Evolutionary conservation across 192 early-diverging fungal species (phyloP).

Genomic region (Podila epicladia): DNA sequence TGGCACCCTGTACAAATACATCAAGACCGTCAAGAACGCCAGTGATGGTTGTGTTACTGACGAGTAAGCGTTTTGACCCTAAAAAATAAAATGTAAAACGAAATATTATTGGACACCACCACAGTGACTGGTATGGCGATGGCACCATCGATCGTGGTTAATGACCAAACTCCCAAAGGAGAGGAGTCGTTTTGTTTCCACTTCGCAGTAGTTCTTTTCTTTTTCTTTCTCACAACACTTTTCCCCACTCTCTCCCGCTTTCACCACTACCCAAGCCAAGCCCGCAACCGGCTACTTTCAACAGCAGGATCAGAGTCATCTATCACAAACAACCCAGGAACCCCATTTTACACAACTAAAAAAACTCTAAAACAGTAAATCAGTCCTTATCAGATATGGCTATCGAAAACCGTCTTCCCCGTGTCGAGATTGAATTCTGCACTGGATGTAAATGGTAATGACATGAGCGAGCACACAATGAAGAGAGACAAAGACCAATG

Average conservation of each 20-base stretch:
- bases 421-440: conserved; percentile 57
- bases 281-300: background rate
- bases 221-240: background rate
- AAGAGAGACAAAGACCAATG: background rate
- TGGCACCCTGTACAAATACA: conserved; percentile 95
- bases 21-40: conserved; percentile 84
- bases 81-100: background rate
- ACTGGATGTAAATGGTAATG: conserved; percentile 57
- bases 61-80: conserved; percentile 52
- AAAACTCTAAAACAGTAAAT: background rate
- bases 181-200: too few species aligned
- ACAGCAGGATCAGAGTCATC: background rate
- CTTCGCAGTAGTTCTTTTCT: background rate
- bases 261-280: too few species aligned
- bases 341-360: background rate
- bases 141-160: background rate
- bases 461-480: background rate
- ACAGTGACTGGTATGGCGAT: background rate
- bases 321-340: background rate
- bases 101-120: background rate
- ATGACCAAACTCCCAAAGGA: background rate
- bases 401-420: conserved; percentile 40
- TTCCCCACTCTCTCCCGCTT: background rate
- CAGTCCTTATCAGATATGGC: conserved; percentile 3
- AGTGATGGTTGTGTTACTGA: conserved; percentile 89